Evolutionary conservation across 2,329 filamentous ascomycete genomes (phyloP).

Genomic region (Beauveria sp.): DNA sequence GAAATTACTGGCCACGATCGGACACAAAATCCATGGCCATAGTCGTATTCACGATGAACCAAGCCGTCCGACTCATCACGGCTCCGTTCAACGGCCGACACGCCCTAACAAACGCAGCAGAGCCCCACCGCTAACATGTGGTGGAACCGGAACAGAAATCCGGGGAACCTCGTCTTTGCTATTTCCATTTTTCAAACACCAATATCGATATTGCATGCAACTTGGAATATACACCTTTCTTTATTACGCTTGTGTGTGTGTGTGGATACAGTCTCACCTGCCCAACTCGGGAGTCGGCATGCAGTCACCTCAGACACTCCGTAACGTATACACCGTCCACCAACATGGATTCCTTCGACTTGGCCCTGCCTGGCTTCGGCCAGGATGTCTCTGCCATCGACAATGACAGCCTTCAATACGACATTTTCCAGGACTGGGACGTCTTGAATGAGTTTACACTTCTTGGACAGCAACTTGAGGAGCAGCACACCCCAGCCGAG

Average conservation of each 20-base stretch:
- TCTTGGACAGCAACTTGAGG: background rate
- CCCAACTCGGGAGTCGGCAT: background rate
- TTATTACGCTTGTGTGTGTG: background rate
- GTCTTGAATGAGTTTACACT: conserved; percentile 5
- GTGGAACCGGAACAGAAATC: conserved; percentile 9
- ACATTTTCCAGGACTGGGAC: conserved; percentile 9
- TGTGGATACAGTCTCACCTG: conserved; percentile 1
- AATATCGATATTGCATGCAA: background rate
- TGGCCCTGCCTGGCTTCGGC: conserved; percentile 3
- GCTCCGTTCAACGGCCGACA: conserved; percentile 3
- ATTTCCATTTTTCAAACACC: background rate
- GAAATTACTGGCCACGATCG: too few species aligned
- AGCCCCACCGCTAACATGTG: conserved; percentile 9
- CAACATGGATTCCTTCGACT: conserved; percentile 4
- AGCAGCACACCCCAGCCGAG: background rate
- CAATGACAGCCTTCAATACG: background rate
- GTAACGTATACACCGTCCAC: background rate
- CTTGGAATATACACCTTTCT: background rate
- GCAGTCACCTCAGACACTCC: background rate
- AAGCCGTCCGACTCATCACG: background rate
- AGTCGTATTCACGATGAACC: background rate
- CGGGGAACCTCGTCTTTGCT: conserved; percentile 7
- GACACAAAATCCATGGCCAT: background rate
- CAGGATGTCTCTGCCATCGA: background rate
- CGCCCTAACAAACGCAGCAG: background rate